These are phyloP conservation scores for Ogataea ganodermae DNA, from an alignment of 805 yeast species.

Conservation along the genomic window DNA sequence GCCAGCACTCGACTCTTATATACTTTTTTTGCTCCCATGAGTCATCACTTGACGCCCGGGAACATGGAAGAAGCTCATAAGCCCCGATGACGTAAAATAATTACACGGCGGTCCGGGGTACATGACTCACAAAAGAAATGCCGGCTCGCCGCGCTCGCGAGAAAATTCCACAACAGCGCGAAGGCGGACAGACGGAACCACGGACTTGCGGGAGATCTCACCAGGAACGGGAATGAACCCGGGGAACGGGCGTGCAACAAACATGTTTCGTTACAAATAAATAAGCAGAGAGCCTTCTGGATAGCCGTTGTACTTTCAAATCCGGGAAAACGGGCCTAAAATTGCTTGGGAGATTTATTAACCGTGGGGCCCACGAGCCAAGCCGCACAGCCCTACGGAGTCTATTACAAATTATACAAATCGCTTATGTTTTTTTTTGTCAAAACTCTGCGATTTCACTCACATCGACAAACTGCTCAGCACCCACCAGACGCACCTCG, in stretches of 20 bases:
- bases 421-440: too few relatives aligned
- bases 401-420: too few relatives aligned
- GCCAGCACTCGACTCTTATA: too few relatives aligned
- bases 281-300: too few relatives aligned
- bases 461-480: conserved; percentile 14
- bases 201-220: not conserved
- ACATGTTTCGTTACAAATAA: too few relatives aligned
- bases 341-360: not conserved
- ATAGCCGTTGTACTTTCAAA: not conserved
- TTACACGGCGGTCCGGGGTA: conserved; percentile 15
- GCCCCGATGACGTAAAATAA: conserved; percentile 12
- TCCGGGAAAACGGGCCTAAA: conserved; percentile 1
- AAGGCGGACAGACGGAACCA: not conserved
- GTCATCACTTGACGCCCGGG: conserved; percentile 14
- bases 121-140: not conserved
- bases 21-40: conserved; percentile 4
- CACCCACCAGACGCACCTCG: conserved; percentile 39
- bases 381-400: conserved; percentile 7
- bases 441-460: conserved; percentile 1
- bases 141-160: not conserved
- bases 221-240: too few relatives aligned
- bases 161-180: not conserved
- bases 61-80: conserved; percentile 12
- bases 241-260: too few relatives aligned
- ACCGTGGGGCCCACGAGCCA: too few relatives aligned